These are phyloP conservation scores for Penicillium freii DNA, from an alignment of 2,329 filamentous ascomycete genomes.

Conservation along the genomic window DNA sequence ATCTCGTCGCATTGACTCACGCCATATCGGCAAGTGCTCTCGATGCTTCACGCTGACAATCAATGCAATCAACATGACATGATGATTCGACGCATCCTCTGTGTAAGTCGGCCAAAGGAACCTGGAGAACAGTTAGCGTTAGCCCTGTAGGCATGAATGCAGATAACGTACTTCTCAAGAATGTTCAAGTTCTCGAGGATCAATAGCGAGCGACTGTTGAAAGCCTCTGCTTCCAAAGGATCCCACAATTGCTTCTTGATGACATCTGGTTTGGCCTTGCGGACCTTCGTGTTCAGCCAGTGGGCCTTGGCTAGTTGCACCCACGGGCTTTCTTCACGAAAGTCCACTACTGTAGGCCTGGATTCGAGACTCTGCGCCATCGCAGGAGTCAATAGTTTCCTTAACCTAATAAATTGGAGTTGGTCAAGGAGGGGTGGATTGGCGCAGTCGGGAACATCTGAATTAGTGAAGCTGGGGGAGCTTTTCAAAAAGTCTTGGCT, in stretches of 20 bases:
- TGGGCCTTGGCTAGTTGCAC: constrained; percentile 74
- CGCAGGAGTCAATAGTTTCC: constrained; percentile 46
- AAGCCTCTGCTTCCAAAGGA: constrained; percentile 75
- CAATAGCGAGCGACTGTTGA: constrained; percentile 72
- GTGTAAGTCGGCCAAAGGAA: constrained; percentile 94
- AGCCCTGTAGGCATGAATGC: constrained; percentile 15
- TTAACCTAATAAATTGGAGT: constrained; percentile 17
- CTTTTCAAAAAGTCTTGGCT: constrained; percentile 30
- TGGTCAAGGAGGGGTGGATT: constrained; percentile 24
- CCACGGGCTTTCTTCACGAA: constrained; percentile 49
- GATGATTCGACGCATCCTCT: constrained; percentile 85
- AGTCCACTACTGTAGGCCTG: constrained; percentile 44
- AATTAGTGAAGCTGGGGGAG: constrained; percentile 29
- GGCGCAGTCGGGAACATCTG: constrained; percentile 31
- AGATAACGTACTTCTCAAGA: constrained; percentile 65
- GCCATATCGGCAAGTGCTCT: constrained; percentile 85
- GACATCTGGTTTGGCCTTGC: constrained; percentile 75
- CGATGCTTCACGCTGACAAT: constrained; percentile 85
- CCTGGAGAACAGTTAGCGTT: constrained; percentile 45
- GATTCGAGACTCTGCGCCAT: constrained; percentile 58
- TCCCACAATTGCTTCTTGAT: constrained; percentile 90
- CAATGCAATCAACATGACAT: constrained; percentile 81
- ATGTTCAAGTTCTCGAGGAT: constrained; percentile 87
- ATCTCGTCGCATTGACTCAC: constrained; percentile 48
- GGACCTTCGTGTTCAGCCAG: constrained; percentile 75